Conservation (phyloP, 2,329 filamentous ascomycete genomes). For the Pezicula rhizophila region DNA sequence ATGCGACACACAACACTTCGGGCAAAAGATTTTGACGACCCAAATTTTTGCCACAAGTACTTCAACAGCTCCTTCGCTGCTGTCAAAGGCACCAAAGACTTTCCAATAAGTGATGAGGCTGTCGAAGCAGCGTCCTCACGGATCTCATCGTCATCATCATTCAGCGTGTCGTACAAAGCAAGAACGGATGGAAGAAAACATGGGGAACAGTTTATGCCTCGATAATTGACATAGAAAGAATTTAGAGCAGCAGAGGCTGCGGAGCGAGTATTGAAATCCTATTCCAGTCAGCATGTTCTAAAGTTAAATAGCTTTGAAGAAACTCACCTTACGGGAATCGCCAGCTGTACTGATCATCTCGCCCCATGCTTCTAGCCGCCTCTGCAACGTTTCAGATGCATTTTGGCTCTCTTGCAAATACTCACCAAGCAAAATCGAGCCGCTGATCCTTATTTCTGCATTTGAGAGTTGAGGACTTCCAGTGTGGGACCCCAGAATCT, state of each 20-base stretch:
- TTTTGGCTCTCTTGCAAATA: neutral
- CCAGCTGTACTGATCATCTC: slow-evolving; percentile 43
- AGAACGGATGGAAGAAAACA: slow-evolving; percentile 51
- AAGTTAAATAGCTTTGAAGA: neutral
- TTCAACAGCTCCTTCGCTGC: slow-evolving; percentile 9
- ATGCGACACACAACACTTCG: slow-evolving; percentile 14
- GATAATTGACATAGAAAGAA: slow-evolving; percentile 37
- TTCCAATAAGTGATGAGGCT: slow-evolving; percentile 36
- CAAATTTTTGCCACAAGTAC: slow-evolving; percentile 7
- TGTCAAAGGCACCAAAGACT: slow-evolving; percentile 30
- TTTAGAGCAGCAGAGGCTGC: slow-evolving; percentile 51
- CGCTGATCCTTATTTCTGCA: slow-evolving; percentile 42
- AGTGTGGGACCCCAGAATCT: neutral
- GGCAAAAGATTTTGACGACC: slow-evolving; percentile 1
- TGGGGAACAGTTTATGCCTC: slow-evolving; percentile 21
- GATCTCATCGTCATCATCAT: slow-evolving; percentile 90
- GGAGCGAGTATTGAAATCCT: slow-evolving; percentile 61
- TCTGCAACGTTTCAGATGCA: slow-evolving; percentile 4
- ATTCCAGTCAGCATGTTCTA: slow-evolving; percentile 2
- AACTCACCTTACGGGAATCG: slow-evolving; percentile 40
- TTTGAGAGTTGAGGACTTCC: slow-evolving; percentile 35
- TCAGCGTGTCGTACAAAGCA: slow-evolving; percentile 67
- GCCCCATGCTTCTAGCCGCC: slow-evolving; percentile 38
- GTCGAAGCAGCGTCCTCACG: slow-evolving; percentile 34
- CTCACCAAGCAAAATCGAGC: slow-evolving; percentile 18